These are phyloP conservation scores for Fusarium longipes DNA, from an alignment of 2,329 filamentous ascomycete genomes.

Conservation along the genomic window DNA sequence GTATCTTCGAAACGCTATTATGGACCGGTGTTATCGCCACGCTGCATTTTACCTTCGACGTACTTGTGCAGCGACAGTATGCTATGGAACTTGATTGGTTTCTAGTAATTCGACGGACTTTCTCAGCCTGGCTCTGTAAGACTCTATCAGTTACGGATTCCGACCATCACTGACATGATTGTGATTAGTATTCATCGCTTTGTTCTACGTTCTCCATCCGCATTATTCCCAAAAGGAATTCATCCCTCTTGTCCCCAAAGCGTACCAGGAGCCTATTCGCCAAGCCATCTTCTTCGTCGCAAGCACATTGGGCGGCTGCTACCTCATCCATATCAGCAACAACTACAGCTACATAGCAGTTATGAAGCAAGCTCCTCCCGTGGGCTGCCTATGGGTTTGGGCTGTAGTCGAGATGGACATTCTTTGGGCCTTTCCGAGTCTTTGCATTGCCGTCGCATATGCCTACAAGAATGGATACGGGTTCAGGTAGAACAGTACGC, in stretches of 20 bases:
- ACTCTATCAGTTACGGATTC: neutral
- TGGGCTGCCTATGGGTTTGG: slow-evolving; percentile 95
- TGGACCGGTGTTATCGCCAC: slow-evolving; percentile 73
- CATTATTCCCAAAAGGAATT: slow-evolving; percentile 61
- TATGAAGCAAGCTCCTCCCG: slow-evolving; percentile 90
- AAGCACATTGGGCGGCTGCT: slow-evolving; percentile 75
- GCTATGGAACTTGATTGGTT: slow-evolving; percentile 72
- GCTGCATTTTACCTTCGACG: slow-evolving; percentile 82
- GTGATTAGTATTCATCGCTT: slow-evolving; percentile 61
- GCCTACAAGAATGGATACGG: slow-evolving; percentile 63
- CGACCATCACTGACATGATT: neutral
- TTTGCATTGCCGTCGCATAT: slow-evolving; percentile 59
- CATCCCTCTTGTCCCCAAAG: slow-evolving; percentile 61
- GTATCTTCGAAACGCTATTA: slow-evolving; percentile 65
- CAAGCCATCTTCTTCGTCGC: slow-evolving; percentile 72
- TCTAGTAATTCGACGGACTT: slow-evolving; percentile 63
- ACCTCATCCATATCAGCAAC: slow-evolving; percentile 85
- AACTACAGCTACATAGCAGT: slow-evolving; percentile 83
- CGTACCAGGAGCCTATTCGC: slow-evolving; percentile 61
- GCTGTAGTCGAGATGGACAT: slow-evolving; percentile 87
- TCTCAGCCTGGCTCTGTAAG: slow-evolving; percentile 65
- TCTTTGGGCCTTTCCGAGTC: slow-evolving; percentile 68
- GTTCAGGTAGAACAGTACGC: slow-evolving; percentile 45
- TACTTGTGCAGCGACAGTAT: slow-evolving; percentile 83
- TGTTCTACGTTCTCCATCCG: slow-evolving; percentile 68